Evolutionary conservation across 768 basidiomycete species (phyloP).

Genomic region (Neoboletus brunneissimus): DNA sequence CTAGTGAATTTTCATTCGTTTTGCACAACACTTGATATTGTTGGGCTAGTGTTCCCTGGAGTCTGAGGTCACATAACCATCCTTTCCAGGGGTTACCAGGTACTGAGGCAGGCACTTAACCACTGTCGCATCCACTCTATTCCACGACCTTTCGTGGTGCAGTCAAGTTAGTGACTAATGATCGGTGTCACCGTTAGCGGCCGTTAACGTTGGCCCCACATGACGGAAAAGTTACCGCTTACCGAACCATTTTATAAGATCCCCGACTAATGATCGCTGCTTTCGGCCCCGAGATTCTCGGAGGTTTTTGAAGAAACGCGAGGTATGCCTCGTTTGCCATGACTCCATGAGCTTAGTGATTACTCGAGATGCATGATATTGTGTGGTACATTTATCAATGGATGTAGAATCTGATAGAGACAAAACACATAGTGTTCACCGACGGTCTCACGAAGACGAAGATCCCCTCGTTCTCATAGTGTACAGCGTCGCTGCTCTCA

Average conservation of each 20-base stretch:
- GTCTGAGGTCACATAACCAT: background rate
- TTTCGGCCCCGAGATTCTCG: background rate
- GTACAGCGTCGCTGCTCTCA: background rate
- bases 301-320: background rate
- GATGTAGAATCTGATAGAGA: background rate
- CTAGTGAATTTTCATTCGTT: slow-evolving; percentile 15
- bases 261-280: background rate
- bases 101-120: background rate
- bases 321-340: background rate
- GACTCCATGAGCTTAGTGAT: background rate
- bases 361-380: background rate
- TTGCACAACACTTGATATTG: slow-evolving; percentile 2
- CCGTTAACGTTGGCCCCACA: background rate
- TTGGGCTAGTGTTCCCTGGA: background rate
- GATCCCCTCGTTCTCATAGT: background rate
- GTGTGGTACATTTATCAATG: background rate
- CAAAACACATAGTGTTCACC: background rate
- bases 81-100: background rate
- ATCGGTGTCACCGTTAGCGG: background rate
- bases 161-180: background rate
- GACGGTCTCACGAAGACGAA: background rate
- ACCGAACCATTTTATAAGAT: background rate
- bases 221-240: background rate
- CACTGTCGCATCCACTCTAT: background rate
- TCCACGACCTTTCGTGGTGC: background rate